Percentiles rank a stretch among this genome's conserved stretches.
Conservation (phyloP, 768 basidiomycete genomes). For the Xanthoconium purpureum region DNA sequence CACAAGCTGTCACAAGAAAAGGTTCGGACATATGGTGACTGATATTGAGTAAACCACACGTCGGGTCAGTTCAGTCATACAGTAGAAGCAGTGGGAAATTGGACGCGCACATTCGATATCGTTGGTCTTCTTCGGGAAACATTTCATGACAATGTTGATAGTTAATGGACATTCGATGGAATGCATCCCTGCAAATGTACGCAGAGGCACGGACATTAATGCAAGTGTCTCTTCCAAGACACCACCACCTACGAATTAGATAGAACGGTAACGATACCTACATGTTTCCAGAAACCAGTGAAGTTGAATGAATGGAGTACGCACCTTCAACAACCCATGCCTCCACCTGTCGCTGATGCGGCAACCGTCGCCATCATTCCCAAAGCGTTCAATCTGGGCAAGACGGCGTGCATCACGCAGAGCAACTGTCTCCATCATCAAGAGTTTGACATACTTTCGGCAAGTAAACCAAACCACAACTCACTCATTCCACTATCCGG, state of each 20-base stretch:
- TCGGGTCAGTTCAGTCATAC: slow-evolving; percentile 6
- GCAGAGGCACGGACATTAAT: slow-evolving; percentile 30
- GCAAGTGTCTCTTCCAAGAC: slow-evolving; percentile 7
- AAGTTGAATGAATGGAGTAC: slow-evolving; percentile 20
- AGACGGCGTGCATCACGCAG: slow-evolving; percentile 47
- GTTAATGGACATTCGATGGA: slow-evolving; percentile 10
- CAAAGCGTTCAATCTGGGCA: slow-evolving; percentile 48
- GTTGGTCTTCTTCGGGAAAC: slow-evolving; percentile 55
- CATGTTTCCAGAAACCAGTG: slow-evolving; percentile 7
- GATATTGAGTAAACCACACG: slow-evolving; percentile 58
- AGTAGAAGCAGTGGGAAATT: background rate
- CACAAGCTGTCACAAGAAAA: slow-evolving; percentile 49
- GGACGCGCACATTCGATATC: slow-evolving; percentile 59
- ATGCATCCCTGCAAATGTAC: slow-evolving; percentile 62
- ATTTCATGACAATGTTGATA: slow-evolving; percentile 9
- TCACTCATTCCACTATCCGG: slow-evolving; percentile 61
- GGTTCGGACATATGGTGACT: slow-evolving; percentile 61
- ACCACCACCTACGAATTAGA: slow-evolving; percentile 59
- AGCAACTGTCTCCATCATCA: slow-evolving; percentile 82
- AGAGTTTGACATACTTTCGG: background rate
- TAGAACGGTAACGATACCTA: slow-evolving; percentile 71
- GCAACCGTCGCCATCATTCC: slow-evolving; percentile 76
- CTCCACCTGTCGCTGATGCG: slow-evolving; percentile 84
- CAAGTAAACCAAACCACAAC: background rate
- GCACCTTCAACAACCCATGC: slow-evolving; percentile 78